Percentiles rank a stretch among this genome's conserved stretches.
Evolutionary conservation across 169 alveolate genomes (phyloP).

Genomic region (Babesia bigemina): DNA sequence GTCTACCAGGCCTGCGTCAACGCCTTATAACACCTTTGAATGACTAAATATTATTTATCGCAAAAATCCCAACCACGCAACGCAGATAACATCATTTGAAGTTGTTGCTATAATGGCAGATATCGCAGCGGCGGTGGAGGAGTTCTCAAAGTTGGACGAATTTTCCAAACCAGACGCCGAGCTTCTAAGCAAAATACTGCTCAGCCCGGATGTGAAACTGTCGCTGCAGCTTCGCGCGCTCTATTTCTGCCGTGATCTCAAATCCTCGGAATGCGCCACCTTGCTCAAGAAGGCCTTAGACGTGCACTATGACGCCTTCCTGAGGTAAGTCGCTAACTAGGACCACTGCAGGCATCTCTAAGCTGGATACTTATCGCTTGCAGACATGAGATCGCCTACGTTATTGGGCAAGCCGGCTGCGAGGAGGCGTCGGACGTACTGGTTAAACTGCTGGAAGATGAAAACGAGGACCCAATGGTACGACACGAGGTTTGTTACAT

Average conservation of each 20-base stretch:
- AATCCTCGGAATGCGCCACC: constrained; percentile 35
- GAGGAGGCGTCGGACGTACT: constrained; percentile 72
- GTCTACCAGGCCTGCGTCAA: too few relatives aligned
- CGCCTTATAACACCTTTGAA: too few relatives aligned
- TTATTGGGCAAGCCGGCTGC: constrained; percentile 86
- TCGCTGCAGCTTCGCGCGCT: constrained; percentile 60
- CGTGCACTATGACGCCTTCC: constrained; percentile 57
- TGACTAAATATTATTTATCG: too few relatives aligned
- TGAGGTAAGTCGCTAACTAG: constrained; percentile 36
- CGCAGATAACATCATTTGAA: too few relatives aligned
- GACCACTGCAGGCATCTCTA: background rate
- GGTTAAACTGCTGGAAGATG: constrained; percentile 75
- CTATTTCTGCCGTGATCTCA: constrained; percentile 64
- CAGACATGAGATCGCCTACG: constrained; percentile 90
- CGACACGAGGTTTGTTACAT: constrained; percentile 86
- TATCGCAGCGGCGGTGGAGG: constrained; percentile 24
- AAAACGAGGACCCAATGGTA: constrained; percentile 83
- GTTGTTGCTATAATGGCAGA: constrained; percentile 6
- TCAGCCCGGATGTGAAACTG: constrained; percentile 33
- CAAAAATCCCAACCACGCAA: too few relatives aligned
- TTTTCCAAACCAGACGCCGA: constrained; percentile 58
- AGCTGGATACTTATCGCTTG: background rate
- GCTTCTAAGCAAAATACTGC: constrained; percentile 20
- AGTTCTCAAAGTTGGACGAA: constrained; percentile 43
- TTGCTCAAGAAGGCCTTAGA: constrained; percentile 42